Evolutionary conservation across 805 yeast species (phyloP).

Genomic region (Teunomyces gatunensis): DNA sequence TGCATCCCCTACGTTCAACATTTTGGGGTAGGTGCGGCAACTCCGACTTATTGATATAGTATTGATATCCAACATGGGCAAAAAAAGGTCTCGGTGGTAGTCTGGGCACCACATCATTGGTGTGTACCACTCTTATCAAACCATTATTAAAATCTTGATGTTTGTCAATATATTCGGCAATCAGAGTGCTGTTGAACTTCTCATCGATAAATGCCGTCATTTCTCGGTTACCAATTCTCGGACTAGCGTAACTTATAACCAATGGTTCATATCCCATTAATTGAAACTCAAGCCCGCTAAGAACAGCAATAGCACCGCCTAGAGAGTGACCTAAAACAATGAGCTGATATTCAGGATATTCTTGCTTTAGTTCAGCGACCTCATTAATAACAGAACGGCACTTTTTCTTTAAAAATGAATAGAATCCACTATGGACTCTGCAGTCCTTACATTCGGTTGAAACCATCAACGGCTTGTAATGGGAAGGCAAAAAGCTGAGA

Average conservation of each 20-base stretch:
- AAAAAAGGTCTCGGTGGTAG: conserved; percentile 52
- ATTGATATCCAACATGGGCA: conserved; percentile 51
- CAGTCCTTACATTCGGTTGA: conserved; percentile 47
- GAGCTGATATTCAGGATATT: conserved; percentile 48
- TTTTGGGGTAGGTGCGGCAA: conserved; percentile 32
- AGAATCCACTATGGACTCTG: conserved; percentile 64
- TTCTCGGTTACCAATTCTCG: conserved; percentile 57
- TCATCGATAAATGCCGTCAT: conserved; percentile 53
- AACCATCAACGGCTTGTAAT: conserved; percentile 45
- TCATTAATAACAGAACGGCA: conserved; percentile 34
- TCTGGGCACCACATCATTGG: conserved; percentile 56
- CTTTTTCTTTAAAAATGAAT: conserved; percentile 43
- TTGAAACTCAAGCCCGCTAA: conserved; percentile 62
- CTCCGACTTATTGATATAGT: conserved; percentile 39
- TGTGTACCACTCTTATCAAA: conserved; percentile 54
- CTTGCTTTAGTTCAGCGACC: conserved; percentile 30
- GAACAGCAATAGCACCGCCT: conserved; percentile 67
- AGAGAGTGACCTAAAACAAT: conserved; percentile 71
- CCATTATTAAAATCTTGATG: conserved; percentile 32
- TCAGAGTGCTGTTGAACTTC: conserved; percentile 39
- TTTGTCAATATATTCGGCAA: conserved; percentile 17
- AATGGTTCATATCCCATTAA: conserved; percentile 52
- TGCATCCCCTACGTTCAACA: conserved; percentile 1
- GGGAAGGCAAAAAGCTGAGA: conserved; percentile 45
- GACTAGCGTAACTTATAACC: conserved; percentile 61